Evolutionary conservation across 805 yeast species (phyloP).

Genomic region (Metschnikowia shivogae): DNA sequence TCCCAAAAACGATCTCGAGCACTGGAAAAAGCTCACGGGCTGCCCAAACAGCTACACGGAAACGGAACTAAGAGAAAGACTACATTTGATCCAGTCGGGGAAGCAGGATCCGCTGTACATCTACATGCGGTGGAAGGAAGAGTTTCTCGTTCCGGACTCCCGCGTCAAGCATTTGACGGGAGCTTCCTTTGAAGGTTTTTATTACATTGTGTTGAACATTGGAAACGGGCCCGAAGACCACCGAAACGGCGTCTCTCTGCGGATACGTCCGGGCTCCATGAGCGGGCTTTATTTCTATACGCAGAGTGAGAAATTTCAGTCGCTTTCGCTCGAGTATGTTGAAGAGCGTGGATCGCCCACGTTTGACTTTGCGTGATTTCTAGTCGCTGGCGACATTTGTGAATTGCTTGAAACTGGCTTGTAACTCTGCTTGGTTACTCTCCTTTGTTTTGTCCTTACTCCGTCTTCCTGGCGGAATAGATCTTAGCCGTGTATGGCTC

Average conservation of each 20-base stretch:
- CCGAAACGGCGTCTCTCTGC: background rate
- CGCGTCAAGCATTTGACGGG: slow-evolving; percentile 54
- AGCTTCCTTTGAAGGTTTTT: slow-evolving; percentile 91
- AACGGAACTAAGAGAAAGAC: slow-evolving; percentile 22
- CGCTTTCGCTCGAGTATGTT: slow-evolving; percentile 57
- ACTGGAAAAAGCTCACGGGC: slow-evolving; percentile 47
- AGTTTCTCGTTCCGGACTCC: slow-evolving; percentile 79
- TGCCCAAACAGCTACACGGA: slow-evolving; percentile 47
- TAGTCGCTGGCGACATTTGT: slow-evolving; percentile 3
- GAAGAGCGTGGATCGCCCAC: slow-evolving; percentile 42
- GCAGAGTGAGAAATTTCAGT: slow-evolving; percentile 75
- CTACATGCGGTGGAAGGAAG: slow-evolving; percentile 95
- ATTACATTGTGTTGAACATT: slow-evolving; percentile 80
- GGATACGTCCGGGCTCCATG: slow-evolving; percentile 56
- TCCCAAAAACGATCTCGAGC: slow-evolving; percentile 42
- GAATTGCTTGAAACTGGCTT: no score
- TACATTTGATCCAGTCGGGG: slow-evolving; percentile 29
- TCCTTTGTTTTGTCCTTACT: background rate
- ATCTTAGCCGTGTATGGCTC: slow-evolving; percentile 95
- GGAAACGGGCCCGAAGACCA: slow-evolving; percentile 20
- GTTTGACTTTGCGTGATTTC: slow-evolving; percentile 23
- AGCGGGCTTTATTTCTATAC: slow-evolving; percentile 81
- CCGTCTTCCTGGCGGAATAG: slow-evolving; percentile 63
- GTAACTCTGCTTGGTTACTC: no score
- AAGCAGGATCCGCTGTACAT: slow-evolving; percentile 35